Evolutionary conservation across 2,329 filamentous ascomycete species (phyloP), one percentile per base, ranked within the genome.

Genomic region (Diaporthe citrichinensis): DNA sequence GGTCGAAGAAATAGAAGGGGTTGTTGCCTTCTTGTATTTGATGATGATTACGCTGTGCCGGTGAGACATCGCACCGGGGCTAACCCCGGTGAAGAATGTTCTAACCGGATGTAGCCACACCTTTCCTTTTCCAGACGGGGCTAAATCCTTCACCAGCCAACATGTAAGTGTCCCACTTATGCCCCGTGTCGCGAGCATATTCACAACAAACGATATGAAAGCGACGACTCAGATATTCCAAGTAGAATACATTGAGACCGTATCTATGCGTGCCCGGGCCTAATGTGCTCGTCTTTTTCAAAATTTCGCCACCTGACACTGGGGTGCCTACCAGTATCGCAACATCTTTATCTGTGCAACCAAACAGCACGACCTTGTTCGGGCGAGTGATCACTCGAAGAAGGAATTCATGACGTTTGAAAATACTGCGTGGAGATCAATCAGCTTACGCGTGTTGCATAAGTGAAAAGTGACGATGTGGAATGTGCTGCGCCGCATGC

Each of bases 41-140:
- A 17, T 44, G 59, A 46, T 67, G 62, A 51, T 67, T 67, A 68
- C 46, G 65, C 31, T 28, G 10, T 53, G 31, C 23, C 65, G 65
- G 65, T 53, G 28, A 8, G 49, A 69, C 20, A 28, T 69, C 65
- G 49, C 15, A 34, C 65, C 65, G 49, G 65, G n/a, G 23, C 65
- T 55, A 55, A 28, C 65, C 65, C 65, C 49, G 23, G 65, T 8
- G 34, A 20, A 31, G 34, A 53, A 55, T 17, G 65, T 23, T 25
- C 44, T 68, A 36, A 68, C 14, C 28, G 12, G n/a, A 5, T 36
- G 44, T 25, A 39, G 23, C 23, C 14, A 68, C 28, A 1, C 46
- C 14, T 36, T 34, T 17, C 62, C 41, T 4, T 34, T 46, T 49
- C 41, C 10, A 67, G 20, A 10, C 25, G 15, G 41, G 41, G 28